These are phyloP conservation scores for Limonium bicolor DNA, from an alignment of 148 eudicot species.

Conservation along the genomic window DNA sequence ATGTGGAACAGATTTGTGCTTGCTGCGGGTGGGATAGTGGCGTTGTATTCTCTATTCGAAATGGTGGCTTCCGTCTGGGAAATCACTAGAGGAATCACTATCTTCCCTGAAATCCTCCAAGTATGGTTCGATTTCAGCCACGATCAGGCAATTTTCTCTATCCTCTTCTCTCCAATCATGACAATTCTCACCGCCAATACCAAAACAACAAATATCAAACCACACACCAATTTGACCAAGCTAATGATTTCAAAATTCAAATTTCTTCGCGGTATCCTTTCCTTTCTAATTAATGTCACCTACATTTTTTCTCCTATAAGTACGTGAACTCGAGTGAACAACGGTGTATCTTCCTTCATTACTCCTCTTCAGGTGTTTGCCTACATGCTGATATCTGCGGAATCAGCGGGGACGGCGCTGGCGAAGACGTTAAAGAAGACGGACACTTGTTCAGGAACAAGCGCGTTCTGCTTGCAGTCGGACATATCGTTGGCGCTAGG, in stretches of 20 bases:
- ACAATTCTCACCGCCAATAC: background rate
- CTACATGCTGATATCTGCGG: slow-evolving; percentile 54
- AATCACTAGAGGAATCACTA: slow-evolving; percentile 43
- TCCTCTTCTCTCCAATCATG: background rate
- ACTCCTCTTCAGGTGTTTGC: slow-evolving; percentile 43
- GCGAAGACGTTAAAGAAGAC: slow-evolving; percentile 35
- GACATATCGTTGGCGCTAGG: slow-evolving; percentile 67
- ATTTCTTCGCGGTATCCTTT: slow-evolving; percentile 3
- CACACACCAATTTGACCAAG: too few relatives aligned
- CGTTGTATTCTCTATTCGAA: slow-evolving; percentile 59
- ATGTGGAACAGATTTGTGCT: slow-evolving; percentile 31
- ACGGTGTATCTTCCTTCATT: background rate
- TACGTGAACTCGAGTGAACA: background rate
- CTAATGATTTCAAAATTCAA: slow-evolving; percentile 3
- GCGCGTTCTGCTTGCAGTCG: slow-evolving; percentile 57
- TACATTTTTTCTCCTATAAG: too few relatives aligned
- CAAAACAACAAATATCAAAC: too few relatives aligned
- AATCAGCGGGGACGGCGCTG: slow-evolving; percentile 53
- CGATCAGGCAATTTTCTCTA: slow-evolving; percentile 42
- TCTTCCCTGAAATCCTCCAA: slow-evolving; percentile 61
- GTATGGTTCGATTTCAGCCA: slow-evolving; percentile 85
- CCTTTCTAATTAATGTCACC: background rate
- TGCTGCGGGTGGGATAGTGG: slow-evolving; percentile 57
- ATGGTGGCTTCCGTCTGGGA: slow-evolving; percentile 82
- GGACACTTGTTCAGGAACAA: slow-evolving; percentile 32